Conservation (phyloP, 108 stramenopile species). For the Heterococcus sp. region DNA sequence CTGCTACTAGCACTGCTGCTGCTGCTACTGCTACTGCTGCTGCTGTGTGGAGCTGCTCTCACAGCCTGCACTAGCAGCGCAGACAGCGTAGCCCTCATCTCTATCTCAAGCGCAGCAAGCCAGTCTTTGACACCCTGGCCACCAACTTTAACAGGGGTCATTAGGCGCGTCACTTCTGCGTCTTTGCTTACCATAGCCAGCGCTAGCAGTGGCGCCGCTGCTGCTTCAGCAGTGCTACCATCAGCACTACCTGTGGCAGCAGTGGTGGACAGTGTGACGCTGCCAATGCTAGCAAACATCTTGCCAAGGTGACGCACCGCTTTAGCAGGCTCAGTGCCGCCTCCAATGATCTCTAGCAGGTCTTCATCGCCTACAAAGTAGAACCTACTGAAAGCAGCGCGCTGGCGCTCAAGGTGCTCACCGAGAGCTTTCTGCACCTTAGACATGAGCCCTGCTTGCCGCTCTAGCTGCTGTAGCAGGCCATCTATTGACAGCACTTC, state of each 20-base stretch:
- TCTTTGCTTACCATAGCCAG: conserved; percentile 45
- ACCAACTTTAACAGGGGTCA: conserved; percentile 67
- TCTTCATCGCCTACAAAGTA: conserved; percentile 99
- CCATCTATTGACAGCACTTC: conserved; percentile 77
- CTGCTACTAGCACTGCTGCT: conserved; percentile 50
- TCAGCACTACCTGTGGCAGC: neutral
- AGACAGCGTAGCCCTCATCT: conserved; percentile 86
- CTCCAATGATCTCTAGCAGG: conserved; percentile 95
- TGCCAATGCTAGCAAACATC: conserved; percentile 93
- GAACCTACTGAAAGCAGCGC: conserved; percentile 89
- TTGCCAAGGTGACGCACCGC: conserved; percentile 87
- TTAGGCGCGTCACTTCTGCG: conserved; percentile 80
- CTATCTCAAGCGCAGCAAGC: conserved; percentile 77
- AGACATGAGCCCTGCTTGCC: conserved; percentile 76
- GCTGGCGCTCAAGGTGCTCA: conserved; percentile 91
- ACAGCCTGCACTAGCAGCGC: conserved; percentile 76
- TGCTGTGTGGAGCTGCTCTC: conserved; percentile 20
- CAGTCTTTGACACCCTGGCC: conserved; percentile 80
- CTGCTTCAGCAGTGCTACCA: neutral
- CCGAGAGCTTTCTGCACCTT: conserved; percentile 93
- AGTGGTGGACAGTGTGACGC: conserved; percentile 9
- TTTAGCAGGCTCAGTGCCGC: conserved; percentile 83
- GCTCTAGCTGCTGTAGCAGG: conserved; percentile 81
- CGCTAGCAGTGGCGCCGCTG: neutral
- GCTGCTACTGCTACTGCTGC: no score